Evolutionary conservation across 345 rosid species (phyloP), one percentile per base, ranked within the genome.

Genomic region (Syzygium jambos): DNA sequence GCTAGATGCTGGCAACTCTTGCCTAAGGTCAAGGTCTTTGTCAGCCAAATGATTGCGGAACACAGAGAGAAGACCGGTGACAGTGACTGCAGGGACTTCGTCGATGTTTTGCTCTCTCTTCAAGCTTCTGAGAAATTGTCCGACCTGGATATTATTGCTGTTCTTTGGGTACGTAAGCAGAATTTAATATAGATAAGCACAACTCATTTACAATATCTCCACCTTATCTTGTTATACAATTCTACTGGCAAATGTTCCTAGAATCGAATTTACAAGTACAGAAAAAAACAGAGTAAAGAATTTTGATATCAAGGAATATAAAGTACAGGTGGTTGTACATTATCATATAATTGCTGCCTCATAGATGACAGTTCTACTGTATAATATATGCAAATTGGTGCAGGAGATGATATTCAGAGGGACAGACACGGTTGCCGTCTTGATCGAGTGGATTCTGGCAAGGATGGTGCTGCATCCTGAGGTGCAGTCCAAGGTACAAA

Each of bases 341-440:
- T 41, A 34, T 68, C 78, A 19, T 34, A 73, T 34, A 13, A 17
- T 34, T 73, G 80, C 49, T 41, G 80, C 80, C 80, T 21, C 78
- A 34, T 43, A 9, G 46, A 68, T 34, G 78, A 68, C 46, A 5
- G 12, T 34, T 68, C 23, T 68, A 68, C 12, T 17, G 12, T 34
- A 34, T 73, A 16, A 73, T 68, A 34, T 73, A 34, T 34, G 46
- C 49, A 73, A 34, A 73, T 73, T 73, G 85, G 11, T 86, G 68
- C 43, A 97, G 99, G 99, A 97, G 88, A 94, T 96, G 98, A 92
- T 97, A 85, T 97, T 96, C 86, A 91, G 99, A 85, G 99, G 99
- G 61, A 95, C 97, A 15, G 99, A 95, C 84, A 94, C 99, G 0
- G 96, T 97, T 27, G 98, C 98, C 52, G 97, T 97, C 46, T 46